Evolutionary conservation across 2,329 filamentous ascomycete genomes (phyloP).

Genomic region (Nannizziopsis arthrosporioides): DNA sequence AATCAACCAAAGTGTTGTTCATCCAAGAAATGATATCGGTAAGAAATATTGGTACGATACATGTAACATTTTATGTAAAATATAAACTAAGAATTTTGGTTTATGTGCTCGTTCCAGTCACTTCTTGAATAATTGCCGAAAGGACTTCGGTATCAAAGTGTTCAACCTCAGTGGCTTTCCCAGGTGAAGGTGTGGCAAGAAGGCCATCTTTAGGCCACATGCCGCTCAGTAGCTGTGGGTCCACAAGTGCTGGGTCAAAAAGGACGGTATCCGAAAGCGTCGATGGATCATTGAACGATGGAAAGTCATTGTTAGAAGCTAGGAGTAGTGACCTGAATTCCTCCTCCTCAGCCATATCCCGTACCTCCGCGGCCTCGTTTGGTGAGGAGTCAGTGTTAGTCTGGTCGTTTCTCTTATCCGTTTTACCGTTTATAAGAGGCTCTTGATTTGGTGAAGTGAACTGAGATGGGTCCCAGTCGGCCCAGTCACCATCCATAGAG

Average conservation of each 20-base stretch:
- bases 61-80: not conserved
- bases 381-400: not conserved
- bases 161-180: constrained; percentile 10
- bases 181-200: constrained; percentile 5
- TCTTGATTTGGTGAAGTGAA: constrained; percentile 23
- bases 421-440: not conserved
- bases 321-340: constrained; percentile 25
- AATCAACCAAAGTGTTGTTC: too few species aligned
- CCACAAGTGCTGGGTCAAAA: constrained; percentile 27
- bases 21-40: too few species aligned
- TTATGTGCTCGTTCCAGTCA: constrained; percentile 5
- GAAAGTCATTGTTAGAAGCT: constrained; percentile 9
- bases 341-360: not conserved
- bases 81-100: not conserved
- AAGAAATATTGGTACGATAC: not conserved
- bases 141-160: constrained; percentile 10
- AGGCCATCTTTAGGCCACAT: constrained; percentile 19
- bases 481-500: constrained; percentile 23
- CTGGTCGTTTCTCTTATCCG: not conserved
- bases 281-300: constrained; percentile 8
- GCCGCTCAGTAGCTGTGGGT: constrained; percentile 17
- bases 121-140: constrained; percentile 13
- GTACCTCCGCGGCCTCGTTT: not conserved
- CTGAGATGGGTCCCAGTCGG: constrained; percentile 29
- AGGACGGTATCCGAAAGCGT: constrained; percentile 16